Base-by-base conservation (phyloP, 1,284 basidiomycete species). In the Marasmius oreades region DNA sequence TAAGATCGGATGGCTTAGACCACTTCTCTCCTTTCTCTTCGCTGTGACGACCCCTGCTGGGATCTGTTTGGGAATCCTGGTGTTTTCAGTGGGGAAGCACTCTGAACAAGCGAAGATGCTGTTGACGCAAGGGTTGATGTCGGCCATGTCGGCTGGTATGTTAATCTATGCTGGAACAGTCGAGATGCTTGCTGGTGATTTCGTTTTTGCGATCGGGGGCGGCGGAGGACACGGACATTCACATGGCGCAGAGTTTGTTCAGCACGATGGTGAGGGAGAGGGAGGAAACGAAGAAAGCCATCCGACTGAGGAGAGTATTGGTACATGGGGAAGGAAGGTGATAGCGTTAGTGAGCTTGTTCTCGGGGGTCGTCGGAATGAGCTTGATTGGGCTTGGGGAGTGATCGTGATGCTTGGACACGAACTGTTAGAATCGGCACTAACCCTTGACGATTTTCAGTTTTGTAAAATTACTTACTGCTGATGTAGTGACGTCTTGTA, bases 121-220 rank as follows among this genome's bases (percentile, higher is more conserved):
- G 45, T 73, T 87, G 18, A 75, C 78, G 1, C 84, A 87, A 65
- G 88, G 88, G 28, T 63, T 90, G 43, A 84, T 90, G 82, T 85
- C 84, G 4, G 86, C 86, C 8, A 73, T 89, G n/a, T 88, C 85
- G 0, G 86, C 88, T 1, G 89, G 89, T 1, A 84, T 90, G 84
- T 77, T 91, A 47, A 88, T 86, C 42, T 90, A 90, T 63, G 88
- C 85, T 1, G 81, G 85, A 12, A 88, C 85, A 18, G 86, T 91
- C 11, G 88, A 91, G 76, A 89, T 91, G 85, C 79, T 91, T 48
- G 89, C 86, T 0, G 88, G 82, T 2, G 88, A 90, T 68, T 90
- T 90, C 61, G 84, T 90, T 43, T 83, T 85, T 57, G 75, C 75
- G 61, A 84, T 60, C 79, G 66, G 60, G 63, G 72, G 62, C 76